Base-by-base conservation (phyloP, 2,329 filamentous ascomycete genomes). In the Diaporthe sp. region DNA sequence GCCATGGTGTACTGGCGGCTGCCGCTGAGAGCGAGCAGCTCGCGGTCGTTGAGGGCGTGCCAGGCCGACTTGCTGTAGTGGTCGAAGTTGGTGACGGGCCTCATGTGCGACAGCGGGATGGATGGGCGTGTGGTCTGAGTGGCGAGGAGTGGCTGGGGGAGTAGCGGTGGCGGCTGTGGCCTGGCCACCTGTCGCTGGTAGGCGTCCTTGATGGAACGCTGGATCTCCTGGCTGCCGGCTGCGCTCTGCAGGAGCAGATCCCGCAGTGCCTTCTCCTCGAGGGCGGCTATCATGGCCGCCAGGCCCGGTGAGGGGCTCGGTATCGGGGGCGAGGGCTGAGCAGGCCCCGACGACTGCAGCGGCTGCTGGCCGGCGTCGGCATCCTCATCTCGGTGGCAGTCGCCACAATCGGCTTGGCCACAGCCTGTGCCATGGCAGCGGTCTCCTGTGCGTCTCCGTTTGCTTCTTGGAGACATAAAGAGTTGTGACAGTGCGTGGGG, bases 1-100 rank as follows among this genome's bases (percentile, higher is more conserved):
- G 38, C 42, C 73, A 58, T 35, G 22, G 40, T 38, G 57, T 72
- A 72, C 57, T 72, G 70, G 10, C 47, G 33, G 60, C 70, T 72
- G 70, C 70, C 70, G 60, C 70, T 52, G 30, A 72, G 57, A 4
- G 40, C 7, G 19, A 71, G 68, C 40, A 60, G 40, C 54, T 50
- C 22, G 42, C 60, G 54, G 71, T 72, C 57, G 60, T 72, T 67
- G n/a, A 72, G 57, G 22, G 57, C 57, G 60, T 72, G 60, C 71
- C 71, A 72, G 8, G 71, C 71, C 28, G 47, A 54, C 71, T 72
- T 72, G 71, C 58, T 67, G 71, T 72, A 72, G 47, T 47, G 42
- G 58, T 72, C 71, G 50, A 72, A 72, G 71, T 72, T 67, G 42
- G 58, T 54, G 42, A 72, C 71, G 54, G 68, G 68, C 68, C 47